These are phyloP conservation scores for Boletus coccyginus DNA, from an alignment of 768 basidiomycete genomes.

Conservation along the genomic window DNA sequence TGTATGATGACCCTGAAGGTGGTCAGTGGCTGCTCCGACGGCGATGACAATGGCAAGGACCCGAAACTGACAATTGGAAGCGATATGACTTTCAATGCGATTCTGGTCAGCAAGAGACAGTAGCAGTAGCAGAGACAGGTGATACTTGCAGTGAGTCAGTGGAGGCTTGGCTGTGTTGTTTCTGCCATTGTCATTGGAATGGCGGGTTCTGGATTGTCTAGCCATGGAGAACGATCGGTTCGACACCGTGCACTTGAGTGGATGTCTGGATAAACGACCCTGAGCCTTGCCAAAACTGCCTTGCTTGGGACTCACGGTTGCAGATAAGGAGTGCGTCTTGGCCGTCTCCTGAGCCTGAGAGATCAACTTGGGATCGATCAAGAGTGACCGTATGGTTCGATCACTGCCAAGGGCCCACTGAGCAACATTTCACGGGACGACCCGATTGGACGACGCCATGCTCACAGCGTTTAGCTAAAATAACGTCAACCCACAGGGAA, in stretches of 20 bases:
- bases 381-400: background rate
- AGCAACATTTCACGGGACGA: background rate
- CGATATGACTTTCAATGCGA: conserved; percentile 24
- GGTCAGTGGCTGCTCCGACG: background rate
- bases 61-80: conserved; percentile 33
- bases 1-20: conserved; percentile 39
- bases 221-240: conserved; percentile 11
- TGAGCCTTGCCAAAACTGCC: background rate
- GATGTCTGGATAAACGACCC: background rate
- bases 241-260: background rate
- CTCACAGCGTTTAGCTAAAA: conserved; percentile 5
- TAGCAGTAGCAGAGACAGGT: background rate
- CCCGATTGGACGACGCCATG: background rate
- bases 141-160: conserved; percentile 28
- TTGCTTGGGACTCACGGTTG: no score
- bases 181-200: background rate
- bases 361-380: background rate
- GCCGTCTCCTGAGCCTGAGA: background rate
- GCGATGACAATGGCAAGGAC: conserved; percentile 22
- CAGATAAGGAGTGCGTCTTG: background rate
- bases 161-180: conserved; percentile 3
- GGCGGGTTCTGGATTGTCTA: conserved; percentile 2
- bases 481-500: conserved; percentile 16
- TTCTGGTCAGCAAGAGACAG: background rate
- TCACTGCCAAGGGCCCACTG: background rate